A percentile compares a stretch with the other conserved stretches of the same genome.
Evolutionary conservation across 129 eudicot genomes (phyloP).

Genomic region (Tanacetum coccineum): DNA sequence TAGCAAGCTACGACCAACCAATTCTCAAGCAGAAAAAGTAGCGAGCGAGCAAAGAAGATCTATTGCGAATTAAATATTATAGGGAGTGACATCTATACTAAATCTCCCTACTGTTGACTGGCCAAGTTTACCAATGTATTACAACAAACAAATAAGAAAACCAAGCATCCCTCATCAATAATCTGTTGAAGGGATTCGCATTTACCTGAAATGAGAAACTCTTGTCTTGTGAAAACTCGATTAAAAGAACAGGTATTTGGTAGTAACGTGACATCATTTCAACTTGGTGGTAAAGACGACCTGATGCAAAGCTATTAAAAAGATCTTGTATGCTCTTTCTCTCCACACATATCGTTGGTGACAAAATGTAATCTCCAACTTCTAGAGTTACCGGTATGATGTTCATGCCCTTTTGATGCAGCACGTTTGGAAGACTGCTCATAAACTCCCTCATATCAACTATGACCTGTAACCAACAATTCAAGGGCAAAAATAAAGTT

Average conservation of each 20-base stretch:
- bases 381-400: slow-evolving; percentile 88
- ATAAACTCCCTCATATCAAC: slow-evolving; percentile 99
- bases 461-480: slow-evolving; percentile 49
- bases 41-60: slow-evolving; percentile 69
- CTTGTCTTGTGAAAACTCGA: slow-evolving; percentile 96
- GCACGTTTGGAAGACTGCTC: slow-evolving; percentile 97
- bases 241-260: slow-evolving; percentile 79
- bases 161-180: not conserved
- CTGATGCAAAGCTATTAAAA: slow-evolving; percentile 86
- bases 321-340: slow-evolving; percentile 94
- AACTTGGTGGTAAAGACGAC: slow-evolving; percentile 89
- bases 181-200: not conserved
- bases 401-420: slow-evolving; percentile 96
- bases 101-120: slow-evolving; percentile 85
- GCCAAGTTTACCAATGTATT: slow-evolving; percentile 25
- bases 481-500: not conserved
- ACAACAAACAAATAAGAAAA: not conserved
- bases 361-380: slow-evolving; percentile 94
- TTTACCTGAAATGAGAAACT: slow-evolving; percentile 93
- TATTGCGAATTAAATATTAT: slow-evolving; percentile 85
- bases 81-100: slow-evolving; percentile 83
- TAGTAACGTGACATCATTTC: slow-evolving; percentile 97
- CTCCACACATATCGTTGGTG: slow-evolving; percentile 87
- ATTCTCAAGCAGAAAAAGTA: slow-evolving; percentile 93
- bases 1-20: slow-evolving; percentile 97